Base-by-base conservation (phyloP, 2,329 filamentous ascomycete genomes). In the Pseudovirgaria hyperparasitica region DNA sequence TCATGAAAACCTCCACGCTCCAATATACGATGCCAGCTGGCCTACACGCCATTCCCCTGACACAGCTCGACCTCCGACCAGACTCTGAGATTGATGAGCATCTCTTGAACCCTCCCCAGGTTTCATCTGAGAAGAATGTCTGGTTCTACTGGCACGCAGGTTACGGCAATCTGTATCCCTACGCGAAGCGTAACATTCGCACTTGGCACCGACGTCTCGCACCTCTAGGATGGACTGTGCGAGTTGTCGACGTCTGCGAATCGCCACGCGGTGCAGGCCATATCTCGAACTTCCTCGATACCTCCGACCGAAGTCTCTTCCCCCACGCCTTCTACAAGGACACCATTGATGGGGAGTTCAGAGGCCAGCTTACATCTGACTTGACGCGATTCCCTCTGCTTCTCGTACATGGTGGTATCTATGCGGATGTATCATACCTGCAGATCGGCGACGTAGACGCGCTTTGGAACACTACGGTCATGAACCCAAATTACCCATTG, bases 311-410 rank as follows among this genome's bases (percentile, higher is more conserved):
- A 2, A 43, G 49, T 2, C 37, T 52, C 19, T 48, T 46, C 3
- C 47, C 45, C 0, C 50, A 57, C 9, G 40, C 55, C 1, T 59
- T 64, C 29, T 51, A 59, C 15, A 47, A 58, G 8, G 40, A 50
- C 17, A 56, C 47, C 0, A 65, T 66, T 57, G 47, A 52, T 9
- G 62, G 63, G 0, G 52, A 54, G 0, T 53, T 54, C 27, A 44
- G 50, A 1, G 62, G 56, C 2, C 51, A 50, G 1, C 64, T 69
- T 33, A 54, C 50, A 1, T 58, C 59, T 3, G 65, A 69, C 27
- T 46, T 67, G 1, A 42, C 67, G 5, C 56, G 65, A 1, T 46
- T 62, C 5, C 52, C 56, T n/a, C 42, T 50, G 5, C 33, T 63
- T 9, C 48, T 46, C 26, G 32, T 38, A 10, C 50, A 58, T 27